phyloP scores from a whole-genome alignment of 768 basidiomycete genomes.

The Trametes villosa region DNA sequence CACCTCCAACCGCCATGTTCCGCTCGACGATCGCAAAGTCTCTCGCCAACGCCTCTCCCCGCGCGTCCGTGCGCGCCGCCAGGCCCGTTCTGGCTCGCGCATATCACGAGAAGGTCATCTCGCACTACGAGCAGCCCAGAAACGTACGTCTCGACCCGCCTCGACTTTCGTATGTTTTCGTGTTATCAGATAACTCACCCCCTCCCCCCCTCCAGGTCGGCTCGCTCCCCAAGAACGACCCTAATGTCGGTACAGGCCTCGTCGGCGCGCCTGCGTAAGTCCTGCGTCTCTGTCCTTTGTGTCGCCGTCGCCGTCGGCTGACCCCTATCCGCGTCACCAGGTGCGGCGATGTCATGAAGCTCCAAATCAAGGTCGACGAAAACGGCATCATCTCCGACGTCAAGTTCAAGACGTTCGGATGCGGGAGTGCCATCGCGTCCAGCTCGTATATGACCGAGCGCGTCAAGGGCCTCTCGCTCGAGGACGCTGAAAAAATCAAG shows the following conservation, averaged over 20 bases:
- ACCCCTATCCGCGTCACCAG: constrained; percentile 44
- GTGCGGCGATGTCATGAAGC: constrained; percentile 99
- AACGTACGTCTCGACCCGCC: constrained; percentile 71
- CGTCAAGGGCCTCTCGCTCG: constrained; percentile 91
- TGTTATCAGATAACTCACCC: constrained; percentile 63
- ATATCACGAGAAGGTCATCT: constrained; percentile 97
- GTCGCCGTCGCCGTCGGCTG: constrained; percentile 10
- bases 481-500: constrained; percentile 94
- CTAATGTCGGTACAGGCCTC: constrained; percentile 94
- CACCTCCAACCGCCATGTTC: constrained; percentile 65
- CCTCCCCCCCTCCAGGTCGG: constrained; percentile 69
- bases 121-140: constrained; percentile 96
- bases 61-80: constrained; percentile 44
- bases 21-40: constrained; percentile 61
- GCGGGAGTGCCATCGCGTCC: constrained; percentile 97
- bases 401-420: constrained; percentile 99
- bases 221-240: constrained; percentile 89
- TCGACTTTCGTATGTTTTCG: constrained; percentile 31
- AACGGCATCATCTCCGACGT: constrained; percentile 95
- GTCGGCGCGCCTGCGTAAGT: constrained; percentile 96
- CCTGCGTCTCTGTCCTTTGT: background rate
- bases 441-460: constrained; percentile 99
- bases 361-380: constrained; percentile 97
- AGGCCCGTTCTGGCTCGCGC: constrained; percentile 63
- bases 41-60: constrained; percentile 48